Base-by-base conservation (phyloP, 1,139 yeast species). In the Ogataea hybrid region DNA sequence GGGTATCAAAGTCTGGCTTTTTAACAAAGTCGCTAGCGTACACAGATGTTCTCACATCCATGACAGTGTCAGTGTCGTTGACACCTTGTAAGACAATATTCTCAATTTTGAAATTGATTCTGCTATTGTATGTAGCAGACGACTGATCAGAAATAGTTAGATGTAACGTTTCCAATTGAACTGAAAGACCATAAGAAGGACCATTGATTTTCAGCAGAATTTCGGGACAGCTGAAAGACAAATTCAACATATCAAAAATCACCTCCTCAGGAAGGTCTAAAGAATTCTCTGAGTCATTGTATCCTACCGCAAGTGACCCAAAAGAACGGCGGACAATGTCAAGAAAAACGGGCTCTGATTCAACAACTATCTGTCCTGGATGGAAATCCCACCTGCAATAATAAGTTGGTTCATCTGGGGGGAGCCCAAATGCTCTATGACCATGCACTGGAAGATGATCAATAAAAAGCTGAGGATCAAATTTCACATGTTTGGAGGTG, bases 391-490 rank as follows among this genome's bases (percentile, higher is more conserved):
- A 92, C 49, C 86, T 83, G 58, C 96, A 88, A 51, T 77, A 80
- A 58, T 87, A 92, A 0, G 97, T 87, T 1, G 92, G 86, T 58
- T 87, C 95, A 2, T 73, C 70, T 0, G 97, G 97, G 0, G 96
- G 96, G 1, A 88, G 62, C 0, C 98, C 97, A 69, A 89, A 88
- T 81, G 89, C 79, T 57, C 97, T 73, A 59, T 90, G 96, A 1
- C 96, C 92, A 62, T 85, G 95, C 12, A 86, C 71, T 5, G 73
- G 58, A 18, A 89, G 58, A 0, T 89, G 88, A 53, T 81, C 85
- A 37, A 86, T 72, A 10, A 67, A 62, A n/a, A 86, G 52, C 27
- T 78, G 77, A 3, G 77, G 70, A 3, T 54, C 51, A 32, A 54
- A 54, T 2, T 35, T 31, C 4, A 44, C 43, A 7, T 44, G 44